phyloP scores from a whole-genome alignment of 495 filamentous ascomycete genomes.

The Hyphodiscus hymeniophilus region DNA sequence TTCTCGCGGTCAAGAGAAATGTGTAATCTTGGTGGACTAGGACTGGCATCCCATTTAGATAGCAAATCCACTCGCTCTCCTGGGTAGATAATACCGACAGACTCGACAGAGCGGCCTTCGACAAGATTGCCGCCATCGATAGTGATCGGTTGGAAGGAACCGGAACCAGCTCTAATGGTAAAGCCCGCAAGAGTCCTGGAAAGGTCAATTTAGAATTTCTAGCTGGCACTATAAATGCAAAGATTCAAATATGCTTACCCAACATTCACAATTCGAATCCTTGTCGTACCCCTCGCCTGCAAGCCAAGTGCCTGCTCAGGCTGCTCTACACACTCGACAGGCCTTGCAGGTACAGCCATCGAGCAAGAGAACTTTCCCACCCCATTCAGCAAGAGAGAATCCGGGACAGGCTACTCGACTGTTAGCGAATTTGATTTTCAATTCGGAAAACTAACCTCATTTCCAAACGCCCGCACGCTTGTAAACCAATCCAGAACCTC shows the following conservation, averaged over 20 bases:
- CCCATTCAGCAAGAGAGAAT: slow-evolving; percentile 44
- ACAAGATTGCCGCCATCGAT: slow-evolving; percentile 37
- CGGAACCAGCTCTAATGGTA: slow-evolving; percentile 27
- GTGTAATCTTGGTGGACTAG: neutral
- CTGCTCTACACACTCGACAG: slow-evolving; percentile 33
- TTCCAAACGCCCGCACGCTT: slow-evolving; percentile 35
- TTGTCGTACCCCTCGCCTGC: neutral
- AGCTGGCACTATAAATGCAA: slow-evolving; percentile 1
- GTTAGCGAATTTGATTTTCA: neutral
- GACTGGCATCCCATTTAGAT: slow-evolving; percentile 16
- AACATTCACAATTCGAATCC: slow-evolving; percentile 13
- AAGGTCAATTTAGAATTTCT: slow-evolving; percentile 7
- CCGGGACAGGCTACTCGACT: slow-evolving; percentile 37
- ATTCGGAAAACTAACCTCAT: slow-evolving; percentile 21
- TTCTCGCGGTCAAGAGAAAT: slow-evolving; percentile 37
- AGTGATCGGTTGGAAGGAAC: slow-evolving; percentile 27
- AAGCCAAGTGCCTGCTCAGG: neutral
- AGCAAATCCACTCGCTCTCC: slow-evolving; percentile 43
- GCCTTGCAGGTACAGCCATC: slow-evolving; percentile 38
- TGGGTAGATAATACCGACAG: slow-evolving; percentile 37
- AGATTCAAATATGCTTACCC: slow-evolving; percentile 1
- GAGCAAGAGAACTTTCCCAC: slow-evolving; percentile 39
- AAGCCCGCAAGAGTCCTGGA: slow-evolving; percentile 36
- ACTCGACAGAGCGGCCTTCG: slow-evolving; percentile 18
- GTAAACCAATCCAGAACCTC: slow-evolving; percentile 41